Evolutionary conservation across 345 rosid genomes (phyloP), one percentile per base, ranked within the genome.

Genomic region (Murraya paniculata): DNA sequence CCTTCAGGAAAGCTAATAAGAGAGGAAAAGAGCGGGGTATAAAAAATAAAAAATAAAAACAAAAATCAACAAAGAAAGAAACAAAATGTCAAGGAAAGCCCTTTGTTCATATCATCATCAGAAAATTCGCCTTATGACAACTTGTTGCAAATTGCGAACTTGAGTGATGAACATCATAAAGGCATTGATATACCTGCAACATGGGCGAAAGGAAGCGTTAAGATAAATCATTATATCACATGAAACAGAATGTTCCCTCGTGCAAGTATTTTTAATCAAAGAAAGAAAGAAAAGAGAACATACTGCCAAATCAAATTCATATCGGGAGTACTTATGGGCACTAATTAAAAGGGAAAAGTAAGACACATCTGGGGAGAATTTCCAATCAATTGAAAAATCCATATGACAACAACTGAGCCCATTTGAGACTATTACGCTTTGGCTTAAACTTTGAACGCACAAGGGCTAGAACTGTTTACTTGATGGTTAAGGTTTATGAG

Each of bases 181-280:
- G 90, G 90, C 90, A 85, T 81, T 19, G 88, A 87, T 72, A 85
- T 78, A 81, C 88, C 88, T 87, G 85, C 71, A 83, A 81, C 53
- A 41, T 22, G 72, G 53, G 75, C 19, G 45, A 75, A 21, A 45
- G 21, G 16, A 68, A 31, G n/a, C 6, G 31, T 57, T 7, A 66
- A 45, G 59, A n/a, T 25, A 41, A 22, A 41, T 36, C 33, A 30
- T 21, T 31, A 27, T 8, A 22, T 25, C 28, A 24, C 33, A 7
- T 13, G 57, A 53, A 36, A 31, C n/a, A 75, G 4, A 45, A 62
- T 22, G 61, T 45, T 36, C 11, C 28, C 16, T 38, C 24, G 24
- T 36, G 60, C 59, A 21, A 50, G 61, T 56, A 21, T 71, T 10
- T 53, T 10, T 10, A 30, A 68, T n/a, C 24, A 56, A 50, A 2